These are phyloP conservation scores for Amphicarpaea edgeworthii DNA, from an alignment of 306 rosid species.

Conservation along the genomic window DNA sequence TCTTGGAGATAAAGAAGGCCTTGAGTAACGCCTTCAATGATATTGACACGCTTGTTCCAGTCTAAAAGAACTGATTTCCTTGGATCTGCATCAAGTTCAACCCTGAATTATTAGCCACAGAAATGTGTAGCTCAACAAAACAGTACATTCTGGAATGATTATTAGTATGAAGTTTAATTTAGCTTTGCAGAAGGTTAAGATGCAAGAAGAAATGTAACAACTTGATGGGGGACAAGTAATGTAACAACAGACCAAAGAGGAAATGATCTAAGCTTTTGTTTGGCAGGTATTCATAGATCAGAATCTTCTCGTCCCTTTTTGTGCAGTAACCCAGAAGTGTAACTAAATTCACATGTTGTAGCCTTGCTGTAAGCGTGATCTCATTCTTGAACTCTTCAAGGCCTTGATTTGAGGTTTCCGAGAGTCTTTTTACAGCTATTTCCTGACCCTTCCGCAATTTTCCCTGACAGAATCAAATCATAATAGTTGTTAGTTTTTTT, in stretches of 20 bases:
- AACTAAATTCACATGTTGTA: constrained; percentile 67
- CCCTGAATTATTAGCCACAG: constrained; percentile 19
- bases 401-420: constrained; percentile 62
- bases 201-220: background rate
- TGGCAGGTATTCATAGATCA: constrained; percentile 62
- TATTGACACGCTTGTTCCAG: constrained; percentile 61
- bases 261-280: constrained; percentile 62
- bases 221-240: constrained; percentile 2
- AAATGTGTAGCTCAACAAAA: background rate
- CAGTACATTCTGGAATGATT: background rate
- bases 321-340: constrained; percentile 61
- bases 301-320: constrained; percentile 56
- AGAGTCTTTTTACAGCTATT: constrained; percentile 62
- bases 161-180: constrained; percentile 15
- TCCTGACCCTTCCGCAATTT: constrained; percentile 54
- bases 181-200: constrained; percentile 8
- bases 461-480: constrained; percentile 51
- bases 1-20: constrained; percentile 78
- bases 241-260: constrained; percentile 55
- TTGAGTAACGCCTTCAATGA: constrained; percentile 70
- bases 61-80: constrained; percentile 47
- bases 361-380: constrained; percentile 55
- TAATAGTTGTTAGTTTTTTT: too few relatives aligned
- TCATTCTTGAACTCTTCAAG: constrained; percentile 60
- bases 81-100: constrained; percentile 57